phyloP scores from a whole-genome alignment of 140 eudicot species.

The Bidens hawaiensis region DNA sequence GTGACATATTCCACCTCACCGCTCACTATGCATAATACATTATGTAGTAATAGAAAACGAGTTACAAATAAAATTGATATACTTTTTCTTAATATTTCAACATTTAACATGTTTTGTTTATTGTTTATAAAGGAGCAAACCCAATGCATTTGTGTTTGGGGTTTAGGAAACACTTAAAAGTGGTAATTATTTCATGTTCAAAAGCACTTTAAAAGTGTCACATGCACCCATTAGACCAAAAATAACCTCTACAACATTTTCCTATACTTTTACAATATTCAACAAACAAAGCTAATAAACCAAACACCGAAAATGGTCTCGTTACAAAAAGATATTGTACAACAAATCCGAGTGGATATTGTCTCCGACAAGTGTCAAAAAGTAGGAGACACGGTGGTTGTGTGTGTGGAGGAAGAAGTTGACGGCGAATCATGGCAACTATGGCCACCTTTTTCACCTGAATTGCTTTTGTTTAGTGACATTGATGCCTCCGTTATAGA shows the following conservation, averaged over 20 bases:
- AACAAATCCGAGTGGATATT: conserved; percentile 8
- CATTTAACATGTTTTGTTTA: background rate
- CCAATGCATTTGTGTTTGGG: background rate
- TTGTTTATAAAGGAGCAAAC: background rate
- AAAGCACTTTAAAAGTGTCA: conserved; percentile 11
- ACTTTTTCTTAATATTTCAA: background rate
- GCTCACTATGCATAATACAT: too few relatives aligned
- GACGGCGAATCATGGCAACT: conserved; percentile 49
- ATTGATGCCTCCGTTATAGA: conserved; percentile 24
- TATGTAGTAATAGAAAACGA: too few relatives aligned
- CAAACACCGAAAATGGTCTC: conserved; percentile 5
- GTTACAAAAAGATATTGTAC: conserved; percentile 20
- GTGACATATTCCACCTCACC: too few relatives aligned
- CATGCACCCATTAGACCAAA: conserved; percentile 22
- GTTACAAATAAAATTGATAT: background rate
- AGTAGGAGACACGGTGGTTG: conserved; percentile 48
- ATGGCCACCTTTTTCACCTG: conserved; percentile 31
- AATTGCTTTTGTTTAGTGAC: conserved; percentile 31
- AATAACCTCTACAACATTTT: conserved; percentile 24
- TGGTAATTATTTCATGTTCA: background rate
- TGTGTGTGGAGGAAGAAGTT: conserved; percentile 67
- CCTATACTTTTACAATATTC: conserved; percentile 24
- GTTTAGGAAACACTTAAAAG: conserved; percentile 2
- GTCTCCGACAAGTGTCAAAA: conserved; percentile 26
- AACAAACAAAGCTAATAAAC: conserved; percentile 9